Evolutionary conservation across 495 filamentous ascomycete genomes (phyloP).

Genomic region (Podospora sp.): DNA sequence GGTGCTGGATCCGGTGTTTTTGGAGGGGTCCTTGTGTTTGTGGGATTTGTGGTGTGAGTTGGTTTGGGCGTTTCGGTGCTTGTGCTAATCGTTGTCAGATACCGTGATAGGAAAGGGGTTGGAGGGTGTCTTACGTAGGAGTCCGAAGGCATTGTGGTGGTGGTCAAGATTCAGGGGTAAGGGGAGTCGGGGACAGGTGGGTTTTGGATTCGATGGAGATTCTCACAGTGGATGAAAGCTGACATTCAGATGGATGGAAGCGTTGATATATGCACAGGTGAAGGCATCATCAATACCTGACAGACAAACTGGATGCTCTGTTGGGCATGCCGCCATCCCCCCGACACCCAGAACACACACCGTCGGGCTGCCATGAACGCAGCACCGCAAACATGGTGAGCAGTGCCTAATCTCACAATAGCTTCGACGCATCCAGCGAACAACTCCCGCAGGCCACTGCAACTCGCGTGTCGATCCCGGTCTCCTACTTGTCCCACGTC

Average conservation of each 20-base stretch:
- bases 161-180: background rate
- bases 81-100: background rate
- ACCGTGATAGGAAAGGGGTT: background rate
- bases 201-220: too few relatives aligned
- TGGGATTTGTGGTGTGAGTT: background rate
- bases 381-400: background rate
- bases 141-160: background rate
- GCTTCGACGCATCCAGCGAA: background rate
- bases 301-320: background rate
- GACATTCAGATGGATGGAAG: too few relatives aligned
- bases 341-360: background rate
- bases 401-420: background rate
- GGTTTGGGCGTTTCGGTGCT: background rate
- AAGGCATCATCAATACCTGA: background rate
- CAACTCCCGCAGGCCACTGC: background rate
- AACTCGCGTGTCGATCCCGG: background rate
- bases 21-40: background rate
- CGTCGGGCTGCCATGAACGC: background rate
- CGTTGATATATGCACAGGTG: background rate
- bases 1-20: background rate
- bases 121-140: too few relatives aligned
- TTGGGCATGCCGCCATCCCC: background rate
- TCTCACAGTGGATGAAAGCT: too few relatives aligned
- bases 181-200: background rate
- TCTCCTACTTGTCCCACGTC: background rate